Evolutionary conservation across 2,329 filamentous ascomycete genomes (phyloP).

Genomic region (Penicillium capsulatum): DNA sequence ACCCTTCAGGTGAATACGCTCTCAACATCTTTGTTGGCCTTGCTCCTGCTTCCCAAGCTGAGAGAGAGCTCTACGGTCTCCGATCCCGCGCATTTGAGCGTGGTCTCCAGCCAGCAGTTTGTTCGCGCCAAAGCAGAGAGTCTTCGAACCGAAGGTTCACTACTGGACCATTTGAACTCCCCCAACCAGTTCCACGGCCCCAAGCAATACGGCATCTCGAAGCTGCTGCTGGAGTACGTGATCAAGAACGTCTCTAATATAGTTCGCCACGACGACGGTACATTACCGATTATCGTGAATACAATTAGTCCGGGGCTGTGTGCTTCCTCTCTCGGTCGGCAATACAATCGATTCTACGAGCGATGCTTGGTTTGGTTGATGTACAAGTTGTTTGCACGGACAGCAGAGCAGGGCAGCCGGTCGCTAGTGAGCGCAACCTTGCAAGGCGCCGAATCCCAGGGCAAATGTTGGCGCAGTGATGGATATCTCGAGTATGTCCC

Average conservation of each 20-base stretch:
- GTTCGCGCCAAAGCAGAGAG: slow-evolving; percentile 30
- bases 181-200: slow-evolving; percentile 27
- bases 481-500: slow-evolving; percentile 33
- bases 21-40: slow-evolving; percentile 52
- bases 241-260: slow-evolving; percentile 37
- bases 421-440: slow-evolving; percentile 42
- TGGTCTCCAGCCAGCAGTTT: slow-evolving; percentile 45
- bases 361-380: slow-evolving; percentile 33
- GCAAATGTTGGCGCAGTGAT: slow-evolving; percentile 44
- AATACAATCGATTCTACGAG: slow-evolving; percentile 37
- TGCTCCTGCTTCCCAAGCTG: slow-evolving; percentile 51
- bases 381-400: slow-evolving; percentile 40
- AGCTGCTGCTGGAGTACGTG: slow-evolving; percentile 43
- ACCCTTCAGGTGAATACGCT: slow-evolving; percentile 57
- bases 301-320: slow-evolving; percentile 46
- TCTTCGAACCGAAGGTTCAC: slow-evolving; percentile 27
- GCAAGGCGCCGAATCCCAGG: slow-evolving; percentile 42
- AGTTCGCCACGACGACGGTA: slow-evolving; percentile 31
- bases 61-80: slow-evolving; percentile 30
- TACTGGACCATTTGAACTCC: slow-evolving; percentile 36
- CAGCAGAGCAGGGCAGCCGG: slow-evolving; percentile 44
- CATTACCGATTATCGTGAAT: slow-evolving; percentile 42
- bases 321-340: slow-evolving; percentile 40
- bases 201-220: slow-evolving; percentile 42
- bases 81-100: slow-evolving; percentile 40